Evolutionary conservation across 2,329 filamentous ascomycete genomes (phyloP), one percentile per base, ranked within the genome.

Genomic region (Tolypocladium sp.): DNA sequence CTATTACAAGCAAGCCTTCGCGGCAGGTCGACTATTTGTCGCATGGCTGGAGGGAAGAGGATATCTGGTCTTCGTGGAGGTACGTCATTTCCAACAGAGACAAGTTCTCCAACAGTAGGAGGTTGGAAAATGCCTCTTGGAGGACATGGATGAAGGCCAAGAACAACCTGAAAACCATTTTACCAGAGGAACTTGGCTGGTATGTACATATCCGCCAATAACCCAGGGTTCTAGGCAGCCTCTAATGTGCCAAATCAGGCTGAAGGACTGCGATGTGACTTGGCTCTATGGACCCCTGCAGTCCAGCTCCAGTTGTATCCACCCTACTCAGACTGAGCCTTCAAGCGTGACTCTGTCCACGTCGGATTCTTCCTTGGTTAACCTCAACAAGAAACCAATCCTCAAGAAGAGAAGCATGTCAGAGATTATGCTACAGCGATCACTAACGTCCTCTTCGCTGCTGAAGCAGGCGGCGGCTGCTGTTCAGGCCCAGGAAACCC

Each of bases 1-100:
- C 88, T 13, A 80, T 95, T 46, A 83, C 86, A 63, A 80, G 80
- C 42, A 85, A 89, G 67, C 91, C 91, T 2, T 92, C 92, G 53
- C 82, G 91, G 64, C 91, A 96, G 74, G 92, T 96, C 22, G 92
- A 96, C 74, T 96, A 96, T 70, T 82, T 97, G 53, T 96, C 92
- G 22, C 90, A 97, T 70, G 86, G 93, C 62, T 96, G 93, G 91
- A 86, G 84, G 63, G 92, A 97, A 74, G 92, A 97, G 73, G 93
- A 99, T 73, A 95, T 97, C 33, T 97, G 92, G 92, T 88, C 90
- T 8, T 97, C 93, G 2, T 97, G 94, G 94, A 87, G 92, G 70
- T 94, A 96, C 70, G 91, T 97, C 67, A 86, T 92, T 20, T 87
- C 89, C 33, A 89, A 91, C 67, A 82, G 88, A 66, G 86, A 85